Evolutionary conservation across 306 rosid species (phyloP).

Genomic region (Inga oerstediana): DNA sequence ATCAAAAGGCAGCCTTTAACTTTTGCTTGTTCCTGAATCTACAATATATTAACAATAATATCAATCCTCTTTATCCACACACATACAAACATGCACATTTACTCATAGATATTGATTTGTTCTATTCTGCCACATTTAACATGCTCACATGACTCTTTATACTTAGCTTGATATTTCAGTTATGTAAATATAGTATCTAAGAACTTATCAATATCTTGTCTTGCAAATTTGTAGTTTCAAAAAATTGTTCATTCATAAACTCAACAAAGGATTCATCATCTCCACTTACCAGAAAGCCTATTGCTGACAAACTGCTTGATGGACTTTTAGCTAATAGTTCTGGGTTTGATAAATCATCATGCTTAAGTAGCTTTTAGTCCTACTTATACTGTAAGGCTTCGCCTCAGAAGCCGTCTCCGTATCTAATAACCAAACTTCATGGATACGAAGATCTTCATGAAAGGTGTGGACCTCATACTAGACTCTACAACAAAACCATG

Average conservation of each 20-base stretch:
- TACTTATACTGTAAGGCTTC: conserved; percentile 34
- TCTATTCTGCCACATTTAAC: background rate
- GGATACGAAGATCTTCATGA: conserved; percentile 51
- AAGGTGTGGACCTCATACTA: conserved; percentile 49
- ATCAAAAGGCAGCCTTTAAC: background rate
- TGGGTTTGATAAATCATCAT: conserved; percentile 43
- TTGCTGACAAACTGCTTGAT: conserved; percentile 32
- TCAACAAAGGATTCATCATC: background rate
- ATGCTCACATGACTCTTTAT: background rate
- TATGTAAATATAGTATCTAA: background rate
- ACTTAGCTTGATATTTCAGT: background rate
- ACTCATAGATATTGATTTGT: background rate
- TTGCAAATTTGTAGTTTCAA: background rate
- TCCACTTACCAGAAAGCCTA: background rate
- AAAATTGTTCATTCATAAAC: background rate
- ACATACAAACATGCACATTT: no score
- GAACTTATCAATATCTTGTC: background rate
- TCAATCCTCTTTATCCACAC: background rate
- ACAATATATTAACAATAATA: background rate
- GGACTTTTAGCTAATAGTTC: conserved; percentile 34
- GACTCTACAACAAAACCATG: conserved; percentile 43
- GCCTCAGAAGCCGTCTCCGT: conserved; percentile 41
- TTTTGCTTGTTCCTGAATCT: background rate
- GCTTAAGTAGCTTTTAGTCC: conserved; percentile 53
- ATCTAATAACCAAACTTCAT: conserved; percentile 45